phyloP scores from a whole-genome alignment of 176 grass and related monocot genomes.

The Otatea glauca region DNA sequence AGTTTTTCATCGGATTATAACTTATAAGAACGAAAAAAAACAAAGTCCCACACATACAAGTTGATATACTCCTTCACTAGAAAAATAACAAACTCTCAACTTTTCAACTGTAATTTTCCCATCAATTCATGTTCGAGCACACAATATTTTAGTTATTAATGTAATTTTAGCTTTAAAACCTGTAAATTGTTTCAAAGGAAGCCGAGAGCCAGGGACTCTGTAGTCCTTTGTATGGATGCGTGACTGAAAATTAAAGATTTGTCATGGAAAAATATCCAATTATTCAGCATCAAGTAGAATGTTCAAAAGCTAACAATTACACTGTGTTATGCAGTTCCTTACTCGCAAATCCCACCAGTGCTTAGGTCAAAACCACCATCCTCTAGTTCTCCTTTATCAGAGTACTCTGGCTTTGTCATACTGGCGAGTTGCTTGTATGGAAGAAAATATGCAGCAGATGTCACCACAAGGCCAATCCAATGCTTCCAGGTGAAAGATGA shows the following conservation, averaged over 20 bases:
- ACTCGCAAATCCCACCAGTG: constrained; percentile 86
- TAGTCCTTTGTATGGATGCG: not conserved
- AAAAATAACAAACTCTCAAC: not conserved
- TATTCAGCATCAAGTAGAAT: not conserved
- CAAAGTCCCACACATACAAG: not conserved
- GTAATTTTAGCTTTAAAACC: not conserved
- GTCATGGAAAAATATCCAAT: not conserved
- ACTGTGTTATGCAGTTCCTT: constrained; percentile 33
- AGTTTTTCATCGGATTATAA: not conserved
- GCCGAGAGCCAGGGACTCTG: not conserved
- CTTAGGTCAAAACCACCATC: constrained; percentile 81
- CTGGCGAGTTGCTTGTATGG: constrained; percentile 85
- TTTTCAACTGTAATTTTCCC: not conserved
- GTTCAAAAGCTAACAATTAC: constrained; percentile 22
- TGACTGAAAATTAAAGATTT: not conserved
- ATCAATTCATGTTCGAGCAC: not conserved
- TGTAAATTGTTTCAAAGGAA: constrained; percentile 22
- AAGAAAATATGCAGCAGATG: constrained; percentile 75
- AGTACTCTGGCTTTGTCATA: constrained; percentile 79
- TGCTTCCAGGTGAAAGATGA: constrained; percentile 98
- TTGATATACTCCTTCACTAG: not conserved
- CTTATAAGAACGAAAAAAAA: constrained; percentile 10
- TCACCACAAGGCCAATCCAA: constrained; percentile 83
- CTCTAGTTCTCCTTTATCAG: constrained; percentile 68
- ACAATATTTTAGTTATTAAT: constrained; percentile 18